These are phyloP conservation scores for Trypanosoma boissoni DNA, from an alignment of 208 protist species.

Conservation along the genomic window DNA sequence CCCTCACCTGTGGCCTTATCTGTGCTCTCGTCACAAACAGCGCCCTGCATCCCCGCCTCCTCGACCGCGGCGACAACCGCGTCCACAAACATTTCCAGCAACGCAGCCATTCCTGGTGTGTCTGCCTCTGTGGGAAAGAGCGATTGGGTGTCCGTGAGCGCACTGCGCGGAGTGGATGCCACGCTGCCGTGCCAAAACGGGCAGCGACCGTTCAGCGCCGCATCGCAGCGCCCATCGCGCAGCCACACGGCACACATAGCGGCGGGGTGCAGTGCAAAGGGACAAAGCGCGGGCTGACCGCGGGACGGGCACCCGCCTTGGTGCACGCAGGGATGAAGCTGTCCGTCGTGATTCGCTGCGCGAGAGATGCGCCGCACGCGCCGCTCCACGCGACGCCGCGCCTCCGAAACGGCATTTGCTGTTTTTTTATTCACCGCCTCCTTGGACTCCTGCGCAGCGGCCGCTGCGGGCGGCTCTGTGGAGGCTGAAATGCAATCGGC, in stretches of 20 bases:
- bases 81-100: constrained; percentile 39
- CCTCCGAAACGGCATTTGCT: neutral
- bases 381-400: constrained; percentile 20
- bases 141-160: too few species aligned
- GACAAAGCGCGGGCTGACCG: constrained; percentile 4
- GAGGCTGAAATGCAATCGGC: neutral
- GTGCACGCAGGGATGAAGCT: constrained; percentile 41
- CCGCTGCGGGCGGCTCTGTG: neutral
- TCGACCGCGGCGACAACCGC: constrained; percentile 15
- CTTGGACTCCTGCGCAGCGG: neutral
- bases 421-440: neutral
- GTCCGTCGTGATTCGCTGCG: constrained; percentile 10
- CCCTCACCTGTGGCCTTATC: too few species aligned
- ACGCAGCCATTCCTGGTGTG: constrained; percentile 12
- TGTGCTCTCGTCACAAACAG: too few species aligned
- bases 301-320: constrained; percentile 39
- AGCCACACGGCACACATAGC: constrained; percentile 38
- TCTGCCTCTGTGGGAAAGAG: neutral
- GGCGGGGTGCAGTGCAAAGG: constrained; percentile 34
- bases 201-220: constrained; percentile 34
- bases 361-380: constrained; percentile 24
- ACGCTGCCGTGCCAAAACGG: constrained; percentile 48
- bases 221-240: constrained; percentile 32
- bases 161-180: too few species aligned
- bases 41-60: neutral